A percentile compares a stretch with the other conserved stretches of the same genome.
phyloP scores from a whole-genome alignment of 768 basidiomycete species.

The Rhizopogon roseolus region DNA sequence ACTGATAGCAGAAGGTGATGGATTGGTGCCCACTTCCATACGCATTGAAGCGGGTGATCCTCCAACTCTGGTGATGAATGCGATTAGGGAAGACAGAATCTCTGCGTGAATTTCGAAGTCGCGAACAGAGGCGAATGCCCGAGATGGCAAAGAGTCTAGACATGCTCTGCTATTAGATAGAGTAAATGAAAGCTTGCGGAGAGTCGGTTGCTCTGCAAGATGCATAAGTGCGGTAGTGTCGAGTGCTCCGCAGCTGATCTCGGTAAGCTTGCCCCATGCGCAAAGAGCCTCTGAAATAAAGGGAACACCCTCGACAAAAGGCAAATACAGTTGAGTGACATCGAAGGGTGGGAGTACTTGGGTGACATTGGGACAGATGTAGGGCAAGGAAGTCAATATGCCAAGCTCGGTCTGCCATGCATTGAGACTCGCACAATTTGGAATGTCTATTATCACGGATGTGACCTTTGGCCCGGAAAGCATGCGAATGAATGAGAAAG shows the following conservation, averaged over 20 bases:
- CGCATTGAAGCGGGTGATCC: not conserved
- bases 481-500: constrained; percentile 1
- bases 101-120: not conserved
- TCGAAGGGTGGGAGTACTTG: not conserved
- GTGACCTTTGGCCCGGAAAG: constrained; percentile 2
- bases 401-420: not conserved
- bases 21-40: not conserved
- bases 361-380: not conserved
- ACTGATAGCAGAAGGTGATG: not conserved
- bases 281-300: constrained; percentile 1
- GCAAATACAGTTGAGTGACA: not conserved
- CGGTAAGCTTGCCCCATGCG: not conserved
- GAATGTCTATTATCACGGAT: not conserved
- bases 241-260: not conserved
- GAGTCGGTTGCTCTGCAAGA: not conserved
- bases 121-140: not conserved
- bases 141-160: not conserved
- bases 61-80: not conserved
- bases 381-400: constrained; percentile 1
- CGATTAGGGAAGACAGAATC: not conserved
- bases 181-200: not conserved
- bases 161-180: not conserved
- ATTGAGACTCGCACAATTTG: not conserved
- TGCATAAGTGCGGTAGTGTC: not conserved
- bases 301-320: not conserved